Percentiles rank a stretch among this genome's conserved stretches.
Conservation (phyloP, 148 eudicot species). For the Drosera capensis region DNA sequence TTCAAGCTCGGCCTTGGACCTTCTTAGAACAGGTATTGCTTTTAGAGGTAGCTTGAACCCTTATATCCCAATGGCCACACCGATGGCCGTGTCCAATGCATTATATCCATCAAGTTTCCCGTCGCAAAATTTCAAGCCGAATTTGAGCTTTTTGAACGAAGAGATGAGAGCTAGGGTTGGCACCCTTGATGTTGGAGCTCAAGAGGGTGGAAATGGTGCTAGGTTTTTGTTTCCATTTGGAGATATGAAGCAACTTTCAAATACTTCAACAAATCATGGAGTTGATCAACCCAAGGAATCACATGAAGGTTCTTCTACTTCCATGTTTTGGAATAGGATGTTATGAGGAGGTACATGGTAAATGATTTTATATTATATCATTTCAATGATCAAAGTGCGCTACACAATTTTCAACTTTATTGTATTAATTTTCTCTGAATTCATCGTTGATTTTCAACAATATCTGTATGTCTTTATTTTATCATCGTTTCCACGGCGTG, state of each 20-base stretch:
- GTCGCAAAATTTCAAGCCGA: conserved; percentile 55
- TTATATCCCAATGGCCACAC: conserved; percentile 16
- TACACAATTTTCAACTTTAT: too few relatives aligned
- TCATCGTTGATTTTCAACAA: too few relatives aligned
- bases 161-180: conserved; percentile 9
- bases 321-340: conserved; percentile 38
- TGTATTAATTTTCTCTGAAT: too few relatives aligned
- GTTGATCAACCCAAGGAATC: conserved; percentile 30
- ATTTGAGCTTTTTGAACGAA: conserved; percentile 15
- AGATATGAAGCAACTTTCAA: conserved; percentile 22
- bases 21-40: conserved; percentile 35
- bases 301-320: conserved; percentile 5
- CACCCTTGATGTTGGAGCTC: conserved; percentile 7
- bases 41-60: conserved; percentile 36
- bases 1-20: conserved; percentile 41
- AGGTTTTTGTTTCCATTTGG: conserved; percentile 49
- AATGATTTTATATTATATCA: too few relatives aligned
- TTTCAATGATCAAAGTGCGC: too few relatives aligned
- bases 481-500: too few relatives aligned
- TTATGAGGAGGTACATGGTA: conserved; percentile 42
- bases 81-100: conserved; percentile 20
- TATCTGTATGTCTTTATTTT: too few relatives aligned
- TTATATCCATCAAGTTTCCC: conserved; percentile 32
- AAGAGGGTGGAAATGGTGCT: conserved; percentile 5
- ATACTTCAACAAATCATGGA: conserved; percentile 11